Evolutionary conservation across 2,329 filamentous ascomycete genomes (phyloP), one percentile per base, ranked within the genome.

Genomic region (Chaetoscypha palmicola): DNA sequence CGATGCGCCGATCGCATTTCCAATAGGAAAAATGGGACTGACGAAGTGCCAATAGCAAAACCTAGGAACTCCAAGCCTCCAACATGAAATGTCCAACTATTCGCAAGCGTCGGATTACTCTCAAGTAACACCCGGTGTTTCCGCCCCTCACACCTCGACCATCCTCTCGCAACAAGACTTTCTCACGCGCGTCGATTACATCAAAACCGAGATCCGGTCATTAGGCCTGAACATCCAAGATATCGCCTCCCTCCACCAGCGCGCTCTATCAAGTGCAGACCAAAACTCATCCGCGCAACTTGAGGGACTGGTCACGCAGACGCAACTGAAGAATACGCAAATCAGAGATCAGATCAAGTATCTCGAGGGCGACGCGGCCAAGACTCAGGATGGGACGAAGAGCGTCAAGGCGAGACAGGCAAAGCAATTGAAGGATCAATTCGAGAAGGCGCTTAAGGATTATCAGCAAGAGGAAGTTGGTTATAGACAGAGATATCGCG

Each of bases 261-360:
- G 81, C 59, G 74, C 81, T 19, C 73, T 90, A 21, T 73, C 76
- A 52, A 81, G 80, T 48, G 73, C 80, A 45, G 83, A 87, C 62
- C 66, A 67, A 33, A 62, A 58, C 40, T 61, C 65, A 28, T 71
- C 74, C 38, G 68, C 68, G 41, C 65, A 71, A 38, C 75, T 62
- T 79, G 64, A 90, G 64, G 70, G 74, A 56, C 71, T 83, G 41
- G 76, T 87, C 45, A 70, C 79, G 35, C 72, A 86, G 55, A 88
- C 84, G 4, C 81, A 86, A 62, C 68, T 80, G 52, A 75, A 81
- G 58, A 88, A 86, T 67, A 80, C 76, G n/a, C 71, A 76, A 52
- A 86, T 91, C 70, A 82, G 84, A 61, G 81, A 86, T 60, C 79
- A 86, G 66, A 85, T 91, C 69, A 86, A 85, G 64, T 76, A 75